Evolutionary conservation across 768 basidiomycete species (phyloP), one percentile per base, ranked within the genome.

Genomic region (Pluteus cervinus): DNA sequence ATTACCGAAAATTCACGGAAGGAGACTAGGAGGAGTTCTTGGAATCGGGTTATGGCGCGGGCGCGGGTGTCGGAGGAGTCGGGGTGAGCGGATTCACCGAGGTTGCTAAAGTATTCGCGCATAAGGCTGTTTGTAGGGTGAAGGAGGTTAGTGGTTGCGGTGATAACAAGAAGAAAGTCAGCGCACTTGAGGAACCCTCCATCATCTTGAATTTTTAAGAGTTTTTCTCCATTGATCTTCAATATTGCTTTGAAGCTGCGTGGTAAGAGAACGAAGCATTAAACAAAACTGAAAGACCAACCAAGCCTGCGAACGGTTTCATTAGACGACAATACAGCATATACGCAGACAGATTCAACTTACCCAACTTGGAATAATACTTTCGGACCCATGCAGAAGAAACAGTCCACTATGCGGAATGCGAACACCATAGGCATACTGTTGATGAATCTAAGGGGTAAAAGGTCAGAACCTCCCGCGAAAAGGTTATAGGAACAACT

Each of bases 291-390:
- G 14, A n/a, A 24, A 15, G 34, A 69, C 75, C 56, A 50, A 79
- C 78, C 80, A 37, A 80, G 66, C 38, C 78, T 79, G 50, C 14
- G 30, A 51, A 29, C 40, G n/a, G 40, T 14, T 40, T 36, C 50
- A 25, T 54, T 23, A 45, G 32, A 39, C 12, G 37, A 39, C 12
- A 31, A 39, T 21, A 3, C 16, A 36, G 30, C 11, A 40, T 18
- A 32, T 32, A 4, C 24, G 33, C 10, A 16, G 33, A 3, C 10
- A 23, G 16, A 18, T 22, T 10, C 24, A 17, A 63, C 84, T 58
- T 56, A 92, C 89, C 92, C 94, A 37, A 99, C 89, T 76, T 99
- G 96, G 68, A 99, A 99, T 28, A 99, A 65, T 2, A 99, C 96
- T 51, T 94, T 98, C 0, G 93, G 90, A 0, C 96, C 96, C 94